A percentile compares a stretch with the other conserved stretches of the same genome.
Conservation (phyloP, 306 rosid genomes). For the Pachyrhizus erosus region DNA sequence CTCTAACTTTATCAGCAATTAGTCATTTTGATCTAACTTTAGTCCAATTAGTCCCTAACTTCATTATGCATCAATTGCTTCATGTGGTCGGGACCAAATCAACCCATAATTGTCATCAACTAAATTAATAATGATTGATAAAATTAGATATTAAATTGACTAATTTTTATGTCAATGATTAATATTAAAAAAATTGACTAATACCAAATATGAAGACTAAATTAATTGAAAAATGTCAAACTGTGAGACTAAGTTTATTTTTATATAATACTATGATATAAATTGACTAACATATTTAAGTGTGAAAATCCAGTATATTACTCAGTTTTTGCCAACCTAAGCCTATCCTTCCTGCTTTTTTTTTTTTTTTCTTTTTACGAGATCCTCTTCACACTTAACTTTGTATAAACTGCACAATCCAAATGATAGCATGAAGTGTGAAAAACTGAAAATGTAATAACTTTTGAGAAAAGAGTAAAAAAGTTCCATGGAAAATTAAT, state of each 20-base stretch:
- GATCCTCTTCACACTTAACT: neutral
- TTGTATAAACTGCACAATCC: neutral
- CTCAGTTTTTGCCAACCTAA: neutral
- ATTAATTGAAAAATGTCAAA: neutral
- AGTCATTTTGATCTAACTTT: neutral
- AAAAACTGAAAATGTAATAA: neutral
- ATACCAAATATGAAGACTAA: neutral
- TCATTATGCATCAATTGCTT: neutral
- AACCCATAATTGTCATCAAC: neutral
- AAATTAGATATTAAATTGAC: neutral
- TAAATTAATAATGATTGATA: neutral
- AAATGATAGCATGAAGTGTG: neutral
- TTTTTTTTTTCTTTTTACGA: neutral
- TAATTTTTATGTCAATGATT: neutral
- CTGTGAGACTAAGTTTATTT: neutral
- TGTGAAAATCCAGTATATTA: neutral
- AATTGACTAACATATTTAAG: neutral
- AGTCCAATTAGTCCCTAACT: neutral
- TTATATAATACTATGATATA: neutral
- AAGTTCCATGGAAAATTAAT: neutral
- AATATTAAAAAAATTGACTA: neutral
- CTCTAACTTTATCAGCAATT: neutral
- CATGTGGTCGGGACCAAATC: neutral
- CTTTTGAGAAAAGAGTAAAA: neutral
- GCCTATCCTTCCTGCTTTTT: neutral